Evolutionary conservation across 208 protist species (phyloP), one percentile per base, ranked within the genome.

Genomic region (Ichthyophonus hoferi): DNA sequence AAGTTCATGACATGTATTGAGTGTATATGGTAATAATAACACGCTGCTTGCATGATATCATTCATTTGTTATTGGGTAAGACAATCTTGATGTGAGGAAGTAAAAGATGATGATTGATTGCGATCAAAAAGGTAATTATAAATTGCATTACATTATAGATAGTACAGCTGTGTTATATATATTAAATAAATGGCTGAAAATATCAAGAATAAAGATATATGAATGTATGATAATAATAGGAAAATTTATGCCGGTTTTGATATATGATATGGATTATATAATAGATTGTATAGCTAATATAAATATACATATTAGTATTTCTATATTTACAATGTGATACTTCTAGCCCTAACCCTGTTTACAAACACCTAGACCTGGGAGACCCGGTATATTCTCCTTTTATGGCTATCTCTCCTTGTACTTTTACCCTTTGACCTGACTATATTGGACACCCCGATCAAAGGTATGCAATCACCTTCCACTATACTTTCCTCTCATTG

Each of bases 381-480:
- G 91, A 94, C 96, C 79, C 94, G 97, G 78, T 99, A 98, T 94
- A 94, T 97, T 82, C 90, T 99, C 37, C 91, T 98, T 39, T 91
- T 99, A 1, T 99, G 98, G 98, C 93, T 99, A 0, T 97, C 95
- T 35, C 96, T 98, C 83, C 93, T 99, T 38, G 94, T 98, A 12
- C 94, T 98, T 34, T 95, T 98, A 2, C 98, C 98, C 3, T 99
- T 99, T 91, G 93, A 95, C 38, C 93, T 99, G 17, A 87, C 89
- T 40, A 91, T 96, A 86, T 95, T 99, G 34, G 97, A 98, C 67
- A 14, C 7, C 14, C 50, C 50, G 14, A 12, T 40, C 12, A 1
- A 38, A 24, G 35, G 43, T 67, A 67, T n/a, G n/a, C n/a, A n/a
- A n/a, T n/a, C n/a, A n/a, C n/a, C n/a, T n/a, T n/a, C n/a, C n/a